Conservation (phyloP, 2,329 filamentous ascomycete genomes). For the Exophiala spinifera region DNA sequence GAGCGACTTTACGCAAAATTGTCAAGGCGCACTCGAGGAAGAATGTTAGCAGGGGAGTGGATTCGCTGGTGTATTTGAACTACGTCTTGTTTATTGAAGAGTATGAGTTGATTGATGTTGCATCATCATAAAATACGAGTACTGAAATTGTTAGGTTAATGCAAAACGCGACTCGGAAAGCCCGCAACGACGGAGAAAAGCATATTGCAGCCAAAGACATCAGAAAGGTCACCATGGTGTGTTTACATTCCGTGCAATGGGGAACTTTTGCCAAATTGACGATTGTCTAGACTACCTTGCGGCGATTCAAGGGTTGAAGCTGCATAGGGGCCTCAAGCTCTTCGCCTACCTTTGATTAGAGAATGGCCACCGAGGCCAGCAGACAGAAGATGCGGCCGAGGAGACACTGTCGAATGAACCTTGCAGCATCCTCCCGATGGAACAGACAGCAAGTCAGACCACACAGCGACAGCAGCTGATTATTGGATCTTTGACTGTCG, state of each 20-base stretch:
- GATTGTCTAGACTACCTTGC: constrained; percentile 14
- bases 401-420: too few species aligned
- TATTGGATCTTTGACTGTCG: too few species aligned
- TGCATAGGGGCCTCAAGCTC: too few species aligned
- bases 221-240: constrained; percentile 72
- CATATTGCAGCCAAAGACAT: constrained; percentile 72
- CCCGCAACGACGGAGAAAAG: constrained; percentile 70
- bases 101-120: constrained; percentile 35
- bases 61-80: constrained; percentile 81
- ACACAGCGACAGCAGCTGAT: too few species aligned
- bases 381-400: too few species aligned
- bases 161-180: constrained; percentile 73
- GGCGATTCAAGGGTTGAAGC: constrained; percentile 25
- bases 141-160: constrained; percentile 56
- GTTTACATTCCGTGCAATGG: neutral
- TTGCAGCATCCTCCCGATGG: too few species aligned
- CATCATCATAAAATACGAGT: neutral
- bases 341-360: too few species aligned
- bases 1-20: constrained; percentile 81
- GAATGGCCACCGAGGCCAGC: too few species aligned
- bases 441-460: too few species aligned
- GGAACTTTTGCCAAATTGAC: neutral
- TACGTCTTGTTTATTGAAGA: constrained; percentile 77
- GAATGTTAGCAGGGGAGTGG: constrained; percentile 77
- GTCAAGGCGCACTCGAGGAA: constrained; percentile 83